Base-by-base conservation (phyloP, 192 early-diverging fungal genomes). In the Podila epigama region DNA sequence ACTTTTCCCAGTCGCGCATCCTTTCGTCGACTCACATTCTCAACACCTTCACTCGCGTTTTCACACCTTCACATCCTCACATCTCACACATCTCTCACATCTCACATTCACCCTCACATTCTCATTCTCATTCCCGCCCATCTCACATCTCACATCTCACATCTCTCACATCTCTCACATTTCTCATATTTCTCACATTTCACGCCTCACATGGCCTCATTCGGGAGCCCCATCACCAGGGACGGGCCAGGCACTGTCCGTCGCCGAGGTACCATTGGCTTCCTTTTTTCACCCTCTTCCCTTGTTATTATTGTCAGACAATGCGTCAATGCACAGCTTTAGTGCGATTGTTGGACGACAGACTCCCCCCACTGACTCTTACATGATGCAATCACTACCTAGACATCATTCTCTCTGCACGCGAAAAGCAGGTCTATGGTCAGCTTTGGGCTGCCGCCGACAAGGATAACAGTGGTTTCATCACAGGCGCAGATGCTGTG, bases 401-500 rank as follows among this genome's bases (percentile, higher is more conserved):
- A 68, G 77, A 80, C 53, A 77, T 83, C 73, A 83, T 68, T 62
- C 80, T 92, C 6, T 85, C 87, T 16, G 64, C 84, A 25, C 85
- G 86, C 58, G 92, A 94, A 69, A 82, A 85, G 66, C 70, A 72
- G 34, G 80, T 81, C 13, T 94, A 89, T 75, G 71, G 83, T 12
- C 68, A 92, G 54, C 60, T 92, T 33, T 91, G 91, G 52, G 72
- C 84, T 32, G 73, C 81, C 5, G 89, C 88, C n/a, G 89, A 91
- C 57, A 79, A 78, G 5, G 75, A 86, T 10, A 84, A 85, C 28
- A 84, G 86, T 58, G 92, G 91, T 11, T 71, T 89, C 50, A 83
- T 94, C 36, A 87, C 83, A 7, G 92, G 92, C 16, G 79, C 86
- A 39, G 81, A 85, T 51, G 92, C 91, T 18, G 91, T 92, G 29